Base-by-base conservation (phyloP, 192 early-diverging fungal species). In the Rhizophagus prolifer region DNA sequence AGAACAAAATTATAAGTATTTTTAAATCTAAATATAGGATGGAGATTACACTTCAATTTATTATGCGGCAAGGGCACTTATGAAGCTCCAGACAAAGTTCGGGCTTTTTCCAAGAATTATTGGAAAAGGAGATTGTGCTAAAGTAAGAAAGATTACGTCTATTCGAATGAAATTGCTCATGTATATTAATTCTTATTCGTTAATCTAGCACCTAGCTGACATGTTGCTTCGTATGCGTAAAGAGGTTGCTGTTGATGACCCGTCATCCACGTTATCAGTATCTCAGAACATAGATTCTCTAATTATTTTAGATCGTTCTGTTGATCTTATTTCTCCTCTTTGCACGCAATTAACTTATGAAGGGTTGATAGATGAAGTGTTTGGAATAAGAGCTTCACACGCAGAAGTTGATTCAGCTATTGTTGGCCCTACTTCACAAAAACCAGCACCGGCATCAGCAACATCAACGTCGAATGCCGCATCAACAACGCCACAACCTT, bases 301-400 rank as follows among this genome's bases (percentile, higher is more conserved):
- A 65, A 89, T 99, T 23, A 90, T 99, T 19, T 88, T 99, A 50
- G 97, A 99, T 75, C 87, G 97, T 3, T 88, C 86, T 26, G 95
- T 96, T 5, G 97, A 99, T 80, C 76, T 97, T 60, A 85, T 95
- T 44, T 98, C 96, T 5, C 97, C 96, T 10, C 82, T 99, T 41
- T 92, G 95, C 77, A 99, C 96, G 0, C 95, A 97, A 81, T 85
- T 98, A 72, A 98, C 97, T 1, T 99, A 98, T 81, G 94, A 98
- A 84, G 97, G 97, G 5, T 85, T 99, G 26, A 91, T 99, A 75
- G 96, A 97, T 82, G 97, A 99, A 81, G 87, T 93, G 10, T 96
- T 93, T 78, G 92, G 93, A 8, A 96, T 99, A 50, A 81, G 83
- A 83, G 80, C 86, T 58, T 85, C 91, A 1, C 92, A 94, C 79